Conservation (phyloP, 768 basidiomycete genomes). For the Tricholomella constricta region DNA sequence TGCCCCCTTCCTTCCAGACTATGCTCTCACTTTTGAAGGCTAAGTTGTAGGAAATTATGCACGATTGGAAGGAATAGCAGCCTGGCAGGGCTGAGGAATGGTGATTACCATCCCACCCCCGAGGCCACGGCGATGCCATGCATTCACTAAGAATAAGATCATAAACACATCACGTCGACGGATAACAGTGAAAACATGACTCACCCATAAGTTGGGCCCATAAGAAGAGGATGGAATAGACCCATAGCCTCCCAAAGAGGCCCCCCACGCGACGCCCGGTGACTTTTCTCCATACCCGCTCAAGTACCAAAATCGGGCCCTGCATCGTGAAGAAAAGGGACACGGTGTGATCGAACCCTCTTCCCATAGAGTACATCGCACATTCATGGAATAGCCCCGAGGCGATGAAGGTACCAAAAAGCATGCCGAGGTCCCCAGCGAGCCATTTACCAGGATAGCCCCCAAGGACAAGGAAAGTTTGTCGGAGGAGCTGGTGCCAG, state of each 20-base stretch:
- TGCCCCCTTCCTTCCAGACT: too few species aligned
- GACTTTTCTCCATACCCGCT: constrained; percentile 57
- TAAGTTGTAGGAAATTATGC: constrained; percentile 15
- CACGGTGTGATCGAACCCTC: constrained; percentile 57
- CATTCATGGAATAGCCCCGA: constrained; percentile 78
- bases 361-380: constrained; percentile 62
- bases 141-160: constrained; percentile 59
- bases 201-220: constrained; percentile 65
- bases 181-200: too few species aligned
- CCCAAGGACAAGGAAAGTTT: constrained; percentile 71
- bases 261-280: constrained; percentile 68
- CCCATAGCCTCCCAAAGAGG: constrained; percentile 63
- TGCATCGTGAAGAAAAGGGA: constrained; percentile 71
- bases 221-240: constrained; percentile 62
- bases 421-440: constrained; percentile 60
- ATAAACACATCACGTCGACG: too few species aligned
- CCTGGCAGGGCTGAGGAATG: constrained; percentile 57
- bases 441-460: constrained; percentile 63
- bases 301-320: constrained; percentile 59
- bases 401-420: constrained; percentile 74
- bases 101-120: constrained; percentile 68
- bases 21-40: background rate
- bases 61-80: constrained; percentile 40
- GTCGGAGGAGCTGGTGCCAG: constrained; percentile 79
- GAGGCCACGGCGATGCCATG: constrained; percentile 73